Base-by-base conservation (phyloP, 2,329 filamentous ascomycete species). In the Sarocladiaceae sp. region DNA sequence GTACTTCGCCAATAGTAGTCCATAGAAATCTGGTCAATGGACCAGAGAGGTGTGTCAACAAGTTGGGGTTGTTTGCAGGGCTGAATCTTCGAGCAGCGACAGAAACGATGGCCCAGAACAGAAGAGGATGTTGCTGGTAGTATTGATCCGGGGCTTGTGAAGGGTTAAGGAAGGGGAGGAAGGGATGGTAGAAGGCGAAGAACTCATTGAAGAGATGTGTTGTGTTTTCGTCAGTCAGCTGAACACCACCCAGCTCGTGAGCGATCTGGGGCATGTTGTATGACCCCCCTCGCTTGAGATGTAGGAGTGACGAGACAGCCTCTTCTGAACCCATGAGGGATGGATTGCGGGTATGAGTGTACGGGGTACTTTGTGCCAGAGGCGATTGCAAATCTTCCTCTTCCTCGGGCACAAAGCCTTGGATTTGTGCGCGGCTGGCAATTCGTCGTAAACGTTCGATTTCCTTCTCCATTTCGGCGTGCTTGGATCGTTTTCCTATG, bases 381-480 rank as follows among this genome's bases (percentile, higher is more conserved):
- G 82, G 82, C n/a, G 81, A 84, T 58, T 82, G 76, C 44, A 82
- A 68, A 15, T 82, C 77, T 39, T 82, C 74, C 11, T 79, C 78
- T 18, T 80, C 79, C 3, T 77, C 71, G 25, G 79, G 59, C 13
- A 74, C 62, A 57, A 75, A 85, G 54, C 83, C 82, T 60, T 84
- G 79, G 18, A 75, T 62, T 60, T 81, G 77, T 54, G 85, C 84
- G 57, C 77, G 75, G 53, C 80, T 72, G 55, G 88, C 75, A 60
- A 76, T 81, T 42, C 82, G 78, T 50, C 84, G 80, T 58, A 87
- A 70, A 56, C 76, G 81, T 53, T 89, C 86, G 62, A 92, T 88
- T 68, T 92, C 87, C 70, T 84, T 87, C 65, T 90, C 88, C 87
- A 92, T 92, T 70, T 92, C 88, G 62, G 88, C 88, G 68, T 93